Evolutionary conservation across 2,329 filamentous ascomycete species (phyloP).

Genomic region (Botryosphaeria agaves): DNA sequence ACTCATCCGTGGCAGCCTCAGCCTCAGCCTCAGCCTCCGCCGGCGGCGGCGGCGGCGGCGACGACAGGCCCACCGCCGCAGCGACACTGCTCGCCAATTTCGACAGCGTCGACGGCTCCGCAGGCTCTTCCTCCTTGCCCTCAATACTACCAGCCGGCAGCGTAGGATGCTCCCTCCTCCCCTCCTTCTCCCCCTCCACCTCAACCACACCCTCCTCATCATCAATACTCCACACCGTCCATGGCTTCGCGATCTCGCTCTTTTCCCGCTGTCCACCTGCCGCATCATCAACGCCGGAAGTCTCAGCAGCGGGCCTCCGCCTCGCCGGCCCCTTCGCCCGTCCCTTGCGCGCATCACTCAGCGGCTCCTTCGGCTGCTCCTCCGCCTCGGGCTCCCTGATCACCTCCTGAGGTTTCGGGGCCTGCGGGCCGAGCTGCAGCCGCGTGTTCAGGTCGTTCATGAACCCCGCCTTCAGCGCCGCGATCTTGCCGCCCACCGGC

Average conservation of each 20-base stretch:
- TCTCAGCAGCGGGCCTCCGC: slow-evolving; percentile 46
- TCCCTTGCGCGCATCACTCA: slow-evolving; percentile 78
- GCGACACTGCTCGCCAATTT: slow-evolving; percentile 7
- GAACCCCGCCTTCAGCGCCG: slow-evolving; percentile 77
- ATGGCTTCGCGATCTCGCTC: slow-evolving; percentile 22
- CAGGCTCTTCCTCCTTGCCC: not conserved
- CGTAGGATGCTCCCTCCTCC: no score
- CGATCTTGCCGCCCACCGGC: slow-evolving; percentile 71
- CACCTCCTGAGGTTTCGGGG: slow-evolving; percentile 52
- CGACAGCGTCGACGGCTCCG: slow-evolving; percentile 7
- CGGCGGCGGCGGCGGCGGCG: no score
- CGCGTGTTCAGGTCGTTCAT: slow-evolving; percentile 86
- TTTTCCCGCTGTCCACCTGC: slow-evolving; percentile 29
- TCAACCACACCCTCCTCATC: slow-evolving; percentile 19
- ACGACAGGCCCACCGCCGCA: no score
- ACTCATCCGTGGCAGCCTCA: not conserved
- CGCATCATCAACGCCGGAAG: slow-evolving; percentile 25
- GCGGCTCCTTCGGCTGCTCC: slow-evolving; percentile 55
- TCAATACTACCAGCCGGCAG: no score
- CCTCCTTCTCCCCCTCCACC: no score
- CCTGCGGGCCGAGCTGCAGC: slow-evolving; percentile 69
- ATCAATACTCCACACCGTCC: slow-evolving; percentile 25
- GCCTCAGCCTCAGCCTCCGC: not conserved
- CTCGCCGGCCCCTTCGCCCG: slow-evolving; percentile 76
- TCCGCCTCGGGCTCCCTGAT: slow-evolving; percentile 38